Base-by-base conservation (phyloP, 164 flowering plant species). In the Vitis riparia region DNA sequence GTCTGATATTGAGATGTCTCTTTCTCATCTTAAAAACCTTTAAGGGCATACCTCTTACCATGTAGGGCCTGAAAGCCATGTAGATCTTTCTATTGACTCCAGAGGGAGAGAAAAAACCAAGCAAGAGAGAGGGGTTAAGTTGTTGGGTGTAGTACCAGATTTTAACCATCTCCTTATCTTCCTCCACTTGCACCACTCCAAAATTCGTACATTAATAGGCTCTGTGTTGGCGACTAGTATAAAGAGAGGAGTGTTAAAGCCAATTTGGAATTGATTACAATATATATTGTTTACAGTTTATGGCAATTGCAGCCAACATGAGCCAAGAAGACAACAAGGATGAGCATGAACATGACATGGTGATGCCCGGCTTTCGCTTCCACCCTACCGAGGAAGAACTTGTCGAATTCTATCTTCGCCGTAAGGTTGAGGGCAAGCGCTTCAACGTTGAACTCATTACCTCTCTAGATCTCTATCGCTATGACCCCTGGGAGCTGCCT, bases 401-500 rank as follows among this genome's bases (percentile, higher is more conserved):
- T 10, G 87, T 95, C 0, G 98, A 93, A 68, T 95, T 93, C 86
- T 93, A 95, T 84, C 96, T 95, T 74, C 96, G 98, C 68, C 94
- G 98, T 63, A 95, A 93, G 87, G 96, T 95, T 7, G 97, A 95
- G 83, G 99, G 99, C 72, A 93, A 91, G 69, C 80, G 89, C 13
- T 93, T 93, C 86, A 90, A 88, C 66, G 97, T 93, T 7, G 98
- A 95, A 32, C 97, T 95, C 80, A 95, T 95, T 49, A 87, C 97
- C 80, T 90, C 86, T 63, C 87, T 95, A 48, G 98, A 95, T 78
- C 97, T 95, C 68, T 95, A 93, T 79, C 93, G 95, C 77, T 89
- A 89, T 52, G 99, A 95, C 84, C 99, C 99, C 23, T 95, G 99
- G 99, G 99, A 95, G 65, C 98, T 95, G 68, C 99, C 99, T 62